A percentile compares a stretch with the other conserved stretches of the same genome.
Conservation (phyloP, 116 monocot species). For the Papilionanthe hybrid region DNA sequence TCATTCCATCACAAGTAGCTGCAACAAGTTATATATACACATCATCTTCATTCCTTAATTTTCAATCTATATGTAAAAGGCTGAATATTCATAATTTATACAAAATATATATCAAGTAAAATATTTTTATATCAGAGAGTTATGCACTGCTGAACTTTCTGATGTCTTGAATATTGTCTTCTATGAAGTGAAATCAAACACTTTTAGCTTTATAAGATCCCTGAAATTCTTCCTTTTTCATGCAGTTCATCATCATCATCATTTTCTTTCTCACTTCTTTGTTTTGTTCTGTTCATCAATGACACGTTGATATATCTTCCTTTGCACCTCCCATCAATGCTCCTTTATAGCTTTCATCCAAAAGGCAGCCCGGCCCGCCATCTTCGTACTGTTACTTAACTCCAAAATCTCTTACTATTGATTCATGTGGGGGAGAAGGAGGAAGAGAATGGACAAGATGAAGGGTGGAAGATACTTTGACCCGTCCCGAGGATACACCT, state of each 20-base stretch:
- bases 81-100: not conserved
- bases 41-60: not conserved
- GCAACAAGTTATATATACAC: not conserved
- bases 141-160: not conserved
- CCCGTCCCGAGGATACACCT: constrained; percentile 51
- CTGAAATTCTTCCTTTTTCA: not conserved
- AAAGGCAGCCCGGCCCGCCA: not conserved
- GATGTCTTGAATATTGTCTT: not conserved
- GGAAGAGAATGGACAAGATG: constrained; percentile 4
- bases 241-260: not conserved
- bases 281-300: not conserved
- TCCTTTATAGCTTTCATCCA: not conserved
- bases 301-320: not conserved
- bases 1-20: not conserved
- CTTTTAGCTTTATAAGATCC: not conserved
- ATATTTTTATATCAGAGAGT: not conserved
- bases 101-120: not conserved
- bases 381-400: not conserved
- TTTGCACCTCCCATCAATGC: not conserved
- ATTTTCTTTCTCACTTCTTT: not conserved
- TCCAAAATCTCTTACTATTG: not conserved
- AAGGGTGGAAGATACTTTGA: constrained; percentile 53
- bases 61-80: not conserved
- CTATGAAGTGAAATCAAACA: not conserved
- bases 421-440: constrained; percentile 11